These are phyloP conservation scores for Phytophthora melonis DNA, from an alignment of 352 stramenopile genomes.

Conservation along the genomic window DNA sequence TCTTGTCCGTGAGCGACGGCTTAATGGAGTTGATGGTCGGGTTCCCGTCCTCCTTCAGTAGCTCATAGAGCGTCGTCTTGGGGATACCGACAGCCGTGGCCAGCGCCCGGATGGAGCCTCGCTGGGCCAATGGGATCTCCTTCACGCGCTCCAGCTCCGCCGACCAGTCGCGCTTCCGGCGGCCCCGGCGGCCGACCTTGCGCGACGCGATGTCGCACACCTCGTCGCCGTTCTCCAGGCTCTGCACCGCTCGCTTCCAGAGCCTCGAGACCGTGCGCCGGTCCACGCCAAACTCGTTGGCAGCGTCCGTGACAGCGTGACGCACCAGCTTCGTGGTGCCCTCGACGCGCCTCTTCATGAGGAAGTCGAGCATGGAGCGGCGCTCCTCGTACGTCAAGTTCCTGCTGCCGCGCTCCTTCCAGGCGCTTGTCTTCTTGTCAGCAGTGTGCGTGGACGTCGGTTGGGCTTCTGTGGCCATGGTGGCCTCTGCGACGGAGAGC, in stretches of 20 bases:
- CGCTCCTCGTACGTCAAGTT: slow-evolving; percentile 59
- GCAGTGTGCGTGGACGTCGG: not conserved
- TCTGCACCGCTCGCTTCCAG: slow-evolving; percentile 52
- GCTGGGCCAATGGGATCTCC: slow-evolving; percentile 49
- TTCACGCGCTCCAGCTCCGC: slow-evolving; percentile 51
- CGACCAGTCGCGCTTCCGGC: slow-evolving; percentile 57
- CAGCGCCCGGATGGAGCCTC: slow-evolving; percentile 50
- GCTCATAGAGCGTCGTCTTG: slow-evolving; percentile 56
- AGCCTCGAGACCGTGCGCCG: slow-evolving; percentile 54
- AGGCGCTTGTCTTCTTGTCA: slow-evolving; percentile 37
- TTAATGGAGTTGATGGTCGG: slow-evolving; percentile 51
- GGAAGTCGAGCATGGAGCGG: slow-evolving; percentile 55
- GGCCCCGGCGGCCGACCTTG: slow-evolving; percentile 50
- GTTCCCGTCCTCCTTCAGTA: slow-evolving; percentile 48
- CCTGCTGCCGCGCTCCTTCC: slow-evolving; percentile 48
- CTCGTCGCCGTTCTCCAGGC: slow-evolving; percentile 49
- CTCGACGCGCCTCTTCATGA: slow-evolving; percentile 44
- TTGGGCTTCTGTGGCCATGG: not conserved
- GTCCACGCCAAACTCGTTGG: slow-evolving; percentile 45
- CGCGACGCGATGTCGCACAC: slow-evolving; percentile 52
- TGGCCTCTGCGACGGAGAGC: slow-evolving; percentile 8
- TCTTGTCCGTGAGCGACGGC: slow-evolving; percentile 52
- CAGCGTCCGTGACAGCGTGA: slow-evolving; percentile 54
- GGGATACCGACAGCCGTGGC: slow-evolving; percentile 52
- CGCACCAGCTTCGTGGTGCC: slow-evolving; percentile 46